phyloP scores from a whole-genome alignment of 441 rosid species.

The Pelargonium citronellum region DNA sequence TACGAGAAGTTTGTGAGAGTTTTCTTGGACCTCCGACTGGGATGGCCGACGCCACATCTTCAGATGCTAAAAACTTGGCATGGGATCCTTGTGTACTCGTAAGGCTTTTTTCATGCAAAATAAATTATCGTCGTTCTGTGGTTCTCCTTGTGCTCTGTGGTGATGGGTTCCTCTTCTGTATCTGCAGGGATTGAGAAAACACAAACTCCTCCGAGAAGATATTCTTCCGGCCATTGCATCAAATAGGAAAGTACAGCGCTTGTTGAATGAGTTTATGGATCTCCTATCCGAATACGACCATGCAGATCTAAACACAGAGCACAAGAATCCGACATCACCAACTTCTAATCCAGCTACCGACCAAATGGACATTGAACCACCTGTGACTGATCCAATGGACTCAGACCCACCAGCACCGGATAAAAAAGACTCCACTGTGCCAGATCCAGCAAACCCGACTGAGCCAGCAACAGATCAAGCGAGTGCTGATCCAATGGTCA shows the following conservation, averaged over 20 bases:
- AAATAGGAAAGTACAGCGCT: slow-evolving; percentile 88
- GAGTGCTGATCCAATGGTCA: neutral
- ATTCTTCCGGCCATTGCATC: slow-evolving; percentile 96
- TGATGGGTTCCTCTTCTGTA: neutral
- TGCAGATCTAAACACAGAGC: slow-evolving; percentile 29
- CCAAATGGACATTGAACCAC: slow-evolving; percentile 27
- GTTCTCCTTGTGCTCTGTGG: neutral
- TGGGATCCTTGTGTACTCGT: slow-evolving; percentile 94
- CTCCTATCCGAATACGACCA: slow-evolving; percentile 77
- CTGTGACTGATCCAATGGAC: slow-evolving; percentile 16
- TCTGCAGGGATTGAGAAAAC: slow-evolving; percentile 83
- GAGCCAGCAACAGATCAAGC: slow-evolving; percentile 14
- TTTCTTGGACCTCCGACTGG: slow-evolving; percentile 98
- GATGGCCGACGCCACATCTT: slow-evolving; percentile 51
- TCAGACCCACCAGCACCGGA: slow-evolving; percentile 18
- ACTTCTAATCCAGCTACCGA: slow-evolving; percentile 16
- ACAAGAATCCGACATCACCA: slow-evolving; percentile 17
- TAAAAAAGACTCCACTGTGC: slow-evolving; percentile 18
- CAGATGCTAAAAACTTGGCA: slow-evolving; percentile 43
- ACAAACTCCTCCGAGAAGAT: slow-evolving; percentile 75
- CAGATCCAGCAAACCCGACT: slow-evolving; percentile 25
- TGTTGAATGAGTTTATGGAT: slow-evolving; percentile 88
- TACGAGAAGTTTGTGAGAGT: slow-evolving; percentile 89
- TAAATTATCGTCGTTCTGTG: neutral
- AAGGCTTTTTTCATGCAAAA: slow-evolving; percentile 18